Evolutionary conservation across 2,329 filamentous ascomycete species (phyloP).

Genomic region (Chaetomium globosum): DNA sequence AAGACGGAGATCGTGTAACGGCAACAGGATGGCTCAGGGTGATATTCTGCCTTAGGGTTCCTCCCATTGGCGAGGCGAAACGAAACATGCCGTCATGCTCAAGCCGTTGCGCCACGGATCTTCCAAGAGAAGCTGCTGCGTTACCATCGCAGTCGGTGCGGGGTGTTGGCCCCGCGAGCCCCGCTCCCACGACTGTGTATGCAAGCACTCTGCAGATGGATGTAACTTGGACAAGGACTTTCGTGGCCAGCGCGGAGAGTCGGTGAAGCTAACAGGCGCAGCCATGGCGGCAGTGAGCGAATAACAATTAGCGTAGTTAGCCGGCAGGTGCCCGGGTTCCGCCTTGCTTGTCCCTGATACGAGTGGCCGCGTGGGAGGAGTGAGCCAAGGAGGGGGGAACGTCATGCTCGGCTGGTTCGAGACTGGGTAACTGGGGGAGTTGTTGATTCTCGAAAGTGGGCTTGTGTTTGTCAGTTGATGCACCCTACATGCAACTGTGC

Average conservation of each 20-base stretch:
- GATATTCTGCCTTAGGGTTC: background rate
- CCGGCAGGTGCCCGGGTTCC: background rate
- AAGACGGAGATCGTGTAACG: constrained; percentile 1
- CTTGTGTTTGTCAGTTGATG: constrained; percentile 20
- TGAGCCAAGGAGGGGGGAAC: background rate
- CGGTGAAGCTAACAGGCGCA: constrained; percentile 24
- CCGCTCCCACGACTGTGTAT: constrained; percentile 11
- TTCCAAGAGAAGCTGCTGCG: constrained; percentile 5
- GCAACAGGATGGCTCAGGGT: background rate
- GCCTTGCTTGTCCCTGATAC: background rate
- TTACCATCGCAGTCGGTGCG: constrained; percentile 13
- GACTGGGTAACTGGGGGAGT: background rate
- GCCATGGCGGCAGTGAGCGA: constrained; percentile 5
- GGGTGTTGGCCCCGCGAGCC: constrained; percentile 7
- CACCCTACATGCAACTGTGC: constrained; percentile 19
- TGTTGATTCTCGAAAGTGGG: constrained; percentile 1
- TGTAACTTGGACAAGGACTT: background rate
- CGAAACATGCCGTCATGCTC: constrained; percentile 14
- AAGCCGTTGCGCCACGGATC: background rate
- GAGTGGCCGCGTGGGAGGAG: background rate
- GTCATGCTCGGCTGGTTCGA: background rate
- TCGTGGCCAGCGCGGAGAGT: constrained; percentile 11
- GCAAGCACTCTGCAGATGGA: constrained; percentile 28
- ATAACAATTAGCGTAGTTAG: background rate
- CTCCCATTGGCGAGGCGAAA: background rate